These are phyloP conservation scores for Penicillium roqueforti DNA, from an alignment of 495 filamentous ascomycete genomes.

Conservation along the genomic window DNA sequence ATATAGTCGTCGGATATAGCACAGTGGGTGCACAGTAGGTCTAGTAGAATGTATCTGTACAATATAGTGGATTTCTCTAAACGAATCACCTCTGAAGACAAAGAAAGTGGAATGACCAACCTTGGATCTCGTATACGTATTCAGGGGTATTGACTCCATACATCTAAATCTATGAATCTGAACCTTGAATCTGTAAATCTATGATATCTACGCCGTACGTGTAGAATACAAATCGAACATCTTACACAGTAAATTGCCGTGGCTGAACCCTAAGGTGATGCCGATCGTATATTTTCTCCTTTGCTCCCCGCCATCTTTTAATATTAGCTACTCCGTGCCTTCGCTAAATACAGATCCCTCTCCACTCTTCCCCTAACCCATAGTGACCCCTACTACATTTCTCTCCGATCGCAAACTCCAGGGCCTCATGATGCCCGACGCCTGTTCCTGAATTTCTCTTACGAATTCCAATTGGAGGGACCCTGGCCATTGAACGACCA, in stretches of 20 bases:
- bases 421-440: constrained; percentile 16
- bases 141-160: background rate
- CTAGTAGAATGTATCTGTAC: too few relatives aligned
- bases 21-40: too few relatives aligned
- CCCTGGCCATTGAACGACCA: constrained; percentile 22
- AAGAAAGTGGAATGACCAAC: background rate
- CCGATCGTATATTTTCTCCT: constrained; percentile 19
- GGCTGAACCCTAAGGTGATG: constrained; percentile 17
- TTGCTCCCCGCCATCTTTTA: constrained; percentile 25
- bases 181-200: too few relatives aligned
- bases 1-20: background rate
- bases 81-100: too few relatives aligned
- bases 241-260: constrained; percentile 9
- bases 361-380: constrained; percentile 3
- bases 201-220: background rate
- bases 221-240: background rate
- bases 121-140: background rate
- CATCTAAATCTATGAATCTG: too few relatives aligned
- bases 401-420: background rate
- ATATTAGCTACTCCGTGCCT: background rate
- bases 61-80: too few relatives aligned
- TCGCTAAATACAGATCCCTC: constrained; percentile 2
- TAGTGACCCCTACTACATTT: too few relatives aligned
- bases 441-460: constrained; percentile 15
- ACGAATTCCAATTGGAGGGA: constrained; percentile 10